Evolutionary conservation across 306 rosid genomes (phyloP).

Genomic region (Inga oerstediana): DNA sequence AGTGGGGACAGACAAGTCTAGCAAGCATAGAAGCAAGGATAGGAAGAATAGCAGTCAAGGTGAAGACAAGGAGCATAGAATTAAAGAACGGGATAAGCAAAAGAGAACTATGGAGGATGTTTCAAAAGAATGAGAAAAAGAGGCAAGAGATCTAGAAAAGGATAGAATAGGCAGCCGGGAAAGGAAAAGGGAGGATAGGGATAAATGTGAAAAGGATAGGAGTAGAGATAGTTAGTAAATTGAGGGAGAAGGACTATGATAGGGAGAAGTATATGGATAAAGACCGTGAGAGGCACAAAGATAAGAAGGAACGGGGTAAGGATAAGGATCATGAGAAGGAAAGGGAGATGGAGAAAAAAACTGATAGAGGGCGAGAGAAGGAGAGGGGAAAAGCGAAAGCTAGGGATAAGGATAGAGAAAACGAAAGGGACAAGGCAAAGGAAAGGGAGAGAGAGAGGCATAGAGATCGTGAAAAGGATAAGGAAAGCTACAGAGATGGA

Average conservation of each 20-base stretch:
- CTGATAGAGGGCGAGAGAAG: conserved; percentile 60
- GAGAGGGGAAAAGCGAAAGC: conserved; percentile 66
- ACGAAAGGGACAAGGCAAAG: conserved; percentile 51
- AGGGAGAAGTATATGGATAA: conserved; percentile 58
- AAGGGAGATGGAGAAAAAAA: conserved; percentile 57
- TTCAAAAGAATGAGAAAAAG: conserved; percentile 55
- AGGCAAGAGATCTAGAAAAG: conserved; percentile 56
- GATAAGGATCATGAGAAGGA: conserved; percentile 71
- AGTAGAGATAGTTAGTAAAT: no score
- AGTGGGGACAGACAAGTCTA: conserved; percentile 51
- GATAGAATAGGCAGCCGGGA: conserved; percentile 59
- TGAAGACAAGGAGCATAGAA: conserved; percentile 71
- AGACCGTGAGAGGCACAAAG: conserved; percentile 30
- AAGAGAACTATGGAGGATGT: conserved; percentile 57
- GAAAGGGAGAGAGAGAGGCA: conserved; percentile 57
- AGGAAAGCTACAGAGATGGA: conserved; percentile 49
- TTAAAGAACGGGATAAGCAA: conserved; percentile 60
- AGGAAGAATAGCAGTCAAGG: conserved; percentile 71
- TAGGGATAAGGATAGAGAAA: conserved; percentile 59
- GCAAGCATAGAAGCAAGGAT: conserved; percentile 73
- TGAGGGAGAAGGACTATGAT: conserved; percentile 53
- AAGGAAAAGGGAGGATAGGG: conserved; percentile 75
- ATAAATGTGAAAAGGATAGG: conserved; percentile 50
- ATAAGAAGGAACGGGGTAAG: conserved; percentile 65
- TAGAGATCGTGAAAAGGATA: conserved; percentile 47